These are phyloP conservation scores for Ostreobium quekettii DNA, from an alignment of 139 green algal genomes.

Conservation along the genomic window DNA sequence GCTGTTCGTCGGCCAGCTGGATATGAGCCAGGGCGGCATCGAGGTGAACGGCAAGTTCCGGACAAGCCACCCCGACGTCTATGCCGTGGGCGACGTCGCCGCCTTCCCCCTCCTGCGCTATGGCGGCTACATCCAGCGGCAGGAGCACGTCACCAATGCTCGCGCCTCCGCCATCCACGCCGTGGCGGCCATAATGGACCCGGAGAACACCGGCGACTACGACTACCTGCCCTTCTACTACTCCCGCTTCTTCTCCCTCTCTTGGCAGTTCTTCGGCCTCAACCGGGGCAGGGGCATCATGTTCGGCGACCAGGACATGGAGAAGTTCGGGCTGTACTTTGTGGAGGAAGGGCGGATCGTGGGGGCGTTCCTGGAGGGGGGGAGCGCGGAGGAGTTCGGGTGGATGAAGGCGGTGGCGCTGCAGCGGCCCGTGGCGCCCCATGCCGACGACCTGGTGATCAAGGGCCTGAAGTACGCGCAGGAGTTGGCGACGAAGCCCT, in stretches of 20 bases:
- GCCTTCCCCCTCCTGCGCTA: slow-evolving; percentile 64
- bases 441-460: not conserved
- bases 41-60: slow-evolving; percentile 66
- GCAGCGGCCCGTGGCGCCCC: slow-evolving; percentile 18
- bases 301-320: slow-evolving; percentile 40
- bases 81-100: slow-evolving; percentile 84
- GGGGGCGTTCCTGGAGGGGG: slow-evolving; percentile 76
- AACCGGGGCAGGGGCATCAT: slow-evolving; percentile 37
- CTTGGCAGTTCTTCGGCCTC: slow-evolving; percentile 73
- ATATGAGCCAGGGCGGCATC: slow-evolving; percentile 62
- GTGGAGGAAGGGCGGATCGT: slow-evolving; percentile 64
- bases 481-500: too few relatives aligned
- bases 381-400: slow-evolving; percentile 56
- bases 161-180: slow-evolving; percentile 46
- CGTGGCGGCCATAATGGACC: slow-evolving; percentile 32
- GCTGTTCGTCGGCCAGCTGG: slow-evolving; percentile 36
- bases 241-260: slow-evolving; percentile 74
- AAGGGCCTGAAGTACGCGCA: too few relatives aligned
- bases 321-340: slow-evolving; percentile 83
- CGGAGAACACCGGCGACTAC: slow-evolving; percentile 42
- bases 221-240: slow-evolving; percentile 96
- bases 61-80: slow-evolving; percentile 64
- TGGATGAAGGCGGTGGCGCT: slow-evolving; percentile 52
- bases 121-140: slow-evolving; percentile 39
- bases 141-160: slow-evolving; percentile 80